A percentile compares a stretch with the other conserved stretches of the same genome.
These are phyloP conservation scores for Rhodotorula toruloides DNA, from an alignment of 768 basidiomycete genomes.

Conservation along the genomic window DNA sequence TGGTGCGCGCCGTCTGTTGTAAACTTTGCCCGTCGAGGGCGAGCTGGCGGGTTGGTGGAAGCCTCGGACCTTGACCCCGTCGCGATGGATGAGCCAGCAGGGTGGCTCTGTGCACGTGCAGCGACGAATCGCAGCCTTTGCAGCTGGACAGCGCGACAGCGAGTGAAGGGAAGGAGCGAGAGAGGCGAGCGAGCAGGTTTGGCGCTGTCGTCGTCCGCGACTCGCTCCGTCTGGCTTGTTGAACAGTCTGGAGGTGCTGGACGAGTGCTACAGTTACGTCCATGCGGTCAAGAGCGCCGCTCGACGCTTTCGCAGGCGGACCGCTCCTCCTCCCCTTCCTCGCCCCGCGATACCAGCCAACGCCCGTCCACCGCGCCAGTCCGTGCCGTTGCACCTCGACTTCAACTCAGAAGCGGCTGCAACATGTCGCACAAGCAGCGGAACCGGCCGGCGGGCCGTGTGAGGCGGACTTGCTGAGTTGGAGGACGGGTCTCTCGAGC, in stretches of 20 bases:
- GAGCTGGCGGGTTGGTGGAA: slow-evolving; percentile 2
- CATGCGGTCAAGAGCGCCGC: not conserved
- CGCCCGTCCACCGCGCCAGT: no score
- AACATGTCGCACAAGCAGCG: no score
- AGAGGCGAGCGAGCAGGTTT: not conserved
- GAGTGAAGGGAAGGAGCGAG: not conserved
- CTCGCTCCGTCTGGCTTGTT: not conserved
- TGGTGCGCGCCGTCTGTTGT: slow-evolving; percentile 22
- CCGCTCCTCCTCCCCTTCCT: not conserved
- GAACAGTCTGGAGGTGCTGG: no score
- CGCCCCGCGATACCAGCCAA: not conserved
- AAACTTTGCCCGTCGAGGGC: slow-evolving; percentile 10
- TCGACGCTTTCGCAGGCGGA: not conserved
- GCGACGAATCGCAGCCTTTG: slow-evolving; percentile 33
- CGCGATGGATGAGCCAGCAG: not conserved
- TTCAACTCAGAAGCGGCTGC: no score
- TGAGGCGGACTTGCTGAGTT: no score
- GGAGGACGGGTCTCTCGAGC: no score
- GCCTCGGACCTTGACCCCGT: slow-evolving; percentile 36
- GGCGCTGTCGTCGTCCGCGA: not conserved
- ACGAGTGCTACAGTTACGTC: not conserved
- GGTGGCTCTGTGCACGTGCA: not conserved
- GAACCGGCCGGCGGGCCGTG: no score
- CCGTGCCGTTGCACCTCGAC: no score
- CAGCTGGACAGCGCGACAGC: not conserved